Conservation (phyloP, 768 basidiomycete genomes). For the Mycena pura region DNA sequence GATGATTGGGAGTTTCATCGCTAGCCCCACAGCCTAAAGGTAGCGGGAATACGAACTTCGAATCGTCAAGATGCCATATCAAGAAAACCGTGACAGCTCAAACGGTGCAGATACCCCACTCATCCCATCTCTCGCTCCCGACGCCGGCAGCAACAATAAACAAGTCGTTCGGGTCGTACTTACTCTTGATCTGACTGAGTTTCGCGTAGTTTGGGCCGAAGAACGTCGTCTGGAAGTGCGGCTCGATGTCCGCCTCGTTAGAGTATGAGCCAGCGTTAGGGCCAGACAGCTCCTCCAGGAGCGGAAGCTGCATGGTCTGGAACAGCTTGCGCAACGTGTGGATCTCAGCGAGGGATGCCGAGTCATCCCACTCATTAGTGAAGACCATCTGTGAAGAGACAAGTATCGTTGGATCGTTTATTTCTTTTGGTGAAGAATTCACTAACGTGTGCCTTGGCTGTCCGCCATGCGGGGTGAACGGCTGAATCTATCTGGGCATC, state of each 20-base stretch:
- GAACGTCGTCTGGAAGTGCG: constrained; percentile 38
- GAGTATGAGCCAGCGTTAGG: constrained; percentile 38
- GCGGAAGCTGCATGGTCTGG: constrained; percentile 30
- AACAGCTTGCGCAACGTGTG: constrained; percentile 28
- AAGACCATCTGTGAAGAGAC: constrained; percentile 21
- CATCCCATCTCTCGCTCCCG: constrained; percentile 41
- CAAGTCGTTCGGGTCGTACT: constrained; percentile 40
- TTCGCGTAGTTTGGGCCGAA: constrained; percentile 40
- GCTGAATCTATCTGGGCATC: constrained; percentile 39
- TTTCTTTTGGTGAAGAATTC: too few relatives aligned
- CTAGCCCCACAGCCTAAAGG: too few relatives aligned
- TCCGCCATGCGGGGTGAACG: constrained; percentile 38
- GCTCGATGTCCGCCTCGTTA: constrained; percentile 43
- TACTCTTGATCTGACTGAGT: constrained; percentile 36
- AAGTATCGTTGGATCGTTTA: too few relatives aligned
- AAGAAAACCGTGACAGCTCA: too few relatives aligned
- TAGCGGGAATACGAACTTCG: too few relatives aligned
- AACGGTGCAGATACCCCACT: too few relatives aligned
- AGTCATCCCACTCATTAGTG: constrained; percentile 23
- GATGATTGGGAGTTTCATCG: too few relatives aligned
- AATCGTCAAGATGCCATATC: too few relatives aligned
- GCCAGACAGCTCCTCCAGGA: constrained; percentile 35
- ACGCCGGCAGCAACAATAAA: constrained; percentile 40
- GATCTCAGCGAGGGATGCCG: constrained; percentile 22
- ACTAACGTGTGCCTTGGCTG: constrained; percentile 43